A percentile compares a stretch with the other conserved stretches of the same genome.
Evolutionary conservation across 371 early-diverging fungal genomes (phyloP).

Genomic region (Haplosporangium sp.): DNA sequence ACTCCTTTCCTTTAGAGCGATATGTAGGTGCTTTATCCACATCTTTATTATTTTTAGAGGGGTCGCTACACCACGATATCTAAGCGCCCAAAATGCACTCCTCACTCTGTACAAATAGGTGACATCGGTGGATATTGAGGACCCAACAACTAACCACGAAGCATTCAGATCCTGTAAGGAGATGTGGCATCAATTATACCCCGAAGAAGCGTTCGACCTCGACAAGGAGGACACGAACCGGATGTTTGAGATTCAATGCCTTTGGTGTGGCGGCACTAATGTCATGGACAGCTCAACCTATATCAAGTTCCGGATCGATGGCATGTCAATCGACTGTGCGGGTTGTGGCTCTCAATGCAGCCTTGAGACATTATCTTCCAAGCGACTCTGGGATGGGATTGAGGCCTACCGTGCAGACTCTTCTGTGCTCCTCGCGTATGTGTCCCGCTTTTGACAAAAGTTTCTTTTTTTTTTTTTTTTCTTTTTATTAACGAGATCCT

Average conservation of each 20-base stretch:
- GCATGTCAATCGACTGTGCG: slow-evolving; percentile 48
- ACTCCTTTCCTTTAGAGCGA: slow-evolving; percentile 50
- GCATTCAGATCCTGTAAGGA: slow-evolving; percentile 32
- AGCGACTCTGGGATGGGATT: slow-evolving; percentile 51
- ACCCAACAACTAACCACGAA: slow-evolving; percentile 44
- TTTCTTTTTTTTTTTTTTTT: not conserved
- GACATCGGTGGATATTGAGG: slow-evolving; percentile 46
- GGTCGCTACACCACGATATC: no score
- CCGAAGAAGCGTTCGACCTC: slow-evolving; percentile 45
- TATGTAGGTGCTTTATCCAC: slow-evolving; percentile 23
- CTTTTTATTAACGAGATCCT: not conserved
- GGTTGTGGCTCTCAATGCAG: slow-evolving; percentile 50
- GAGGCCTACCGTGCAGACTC: slow-evolving; percentile 39
- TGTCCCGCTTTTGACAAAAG: not conserved
- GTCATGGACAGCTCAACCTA: slow-evolving; percentile 54
- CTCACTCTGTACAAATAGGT: slow-evolving; percentile 29
- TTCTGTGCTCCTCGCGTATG: slow-evolving; percentile 41
- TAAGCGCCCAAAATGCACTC: no score
- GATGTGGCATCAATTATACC: slow-evolving; percentile 45
- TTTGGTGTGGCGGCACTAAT: slow-evolving; percentile 49
- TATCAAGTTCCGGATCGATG: slow-evolving; percentile 53
- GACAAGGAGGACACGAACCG: slow-evolving; percentile 41
- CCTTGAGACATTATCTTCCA: slow-evolving; percentile 48
- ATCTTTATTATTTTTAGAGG: not conserved
- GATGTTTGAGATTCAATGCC: slow-evolving; percentile 54